A percentile compares a stretch with the other conserved stretches of the same genome.
These are phyloP conservation scores for Ceratobasidium sp. DNA, from an alignment of 1,284 basidiomycete genomes.

Conservation along the genomic window DNA sequence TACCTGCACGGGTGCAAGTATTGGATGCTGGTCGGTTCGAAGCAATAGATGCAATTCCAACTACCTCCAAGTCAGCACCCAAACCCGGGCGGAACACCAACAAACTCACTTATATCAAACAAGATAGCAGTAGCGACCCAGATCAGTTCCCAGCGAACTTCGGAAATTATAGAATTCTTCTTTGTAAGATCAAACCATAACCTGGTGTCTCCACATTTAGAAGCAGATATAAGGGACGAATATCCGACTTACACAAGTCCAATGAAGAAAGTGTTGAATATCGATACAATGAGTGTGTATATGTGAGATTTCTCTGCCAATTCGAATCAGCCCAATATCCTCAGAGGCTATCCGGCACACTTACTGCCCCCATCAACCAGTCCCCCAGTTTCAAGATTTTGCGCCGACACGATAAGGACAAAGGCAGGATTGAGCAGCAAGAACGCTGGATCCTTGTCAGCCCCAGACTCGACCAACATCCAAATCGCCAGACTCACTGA, in stretches of 20 bases:
- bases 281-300: conserved; percentile 23
- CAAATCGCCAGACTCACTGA: conserved; percentile 1
- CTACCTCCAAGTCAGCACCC: background rate
- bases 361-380: conserved; percentile 21
- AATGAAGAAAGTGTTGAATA: conserved; percentile 22
- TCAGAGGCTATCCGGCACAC: background rate
- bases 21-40: conserved; percentile 15
- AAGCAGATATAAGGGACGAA: background rate
- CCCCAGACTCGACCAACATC: background rate
- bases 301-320: conserved; percentile 21
- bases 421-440: conserved; percentile 17
- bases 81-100: background rate
- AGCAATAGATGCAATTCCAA: conserved; percentile 26
- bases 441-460: conserved; percentile 1
- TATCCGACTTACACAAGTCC: conserved; percentile 7
- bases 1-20: conserved; percentile 8
- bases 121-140: conserved; percentile 10
- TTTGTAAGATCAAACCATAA: conserved; percentile 29
- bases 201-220: background rate
- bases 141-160: conserved; percentile 30
- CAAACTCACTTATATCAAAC: conserved; percentile 27
- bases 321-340: background rate
- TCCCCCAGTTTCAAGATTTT: conserved; percentile 19
- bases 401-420: conserved; percentile 23
- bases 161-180: background rate